Conservation (phyloP, 805 yeast species). For the Scheffersomyces spartinae region DNA sequence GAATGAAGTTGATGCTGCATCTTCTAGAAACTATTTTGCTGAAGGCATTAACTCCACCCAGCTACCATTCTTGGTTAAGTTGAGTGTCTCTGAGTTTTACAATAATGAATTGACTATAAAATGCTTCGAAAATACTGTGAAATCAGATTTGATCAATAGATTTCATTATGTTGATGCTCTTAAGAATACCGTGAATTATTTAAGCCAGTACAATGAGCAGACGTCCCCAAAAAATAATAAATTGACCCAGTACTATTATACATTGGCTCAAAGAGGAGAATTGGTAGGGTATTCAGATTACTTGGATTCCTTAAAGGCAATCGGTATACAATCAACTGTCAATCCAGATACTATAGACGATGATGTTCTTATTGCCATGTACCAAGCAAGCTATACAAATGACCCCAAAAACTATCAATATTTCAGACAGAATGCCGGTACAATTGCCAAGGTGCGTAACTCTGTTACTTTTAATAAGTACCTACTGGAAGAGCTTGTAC, state of each 20-base stretch:
- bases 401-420: conserved; percentile 27
- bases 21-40: conserved; percentile 13
- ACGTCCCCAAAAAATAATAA: conserved; percentile 8
- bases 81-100: conserved; percentile 20
- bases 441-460: conserved; percentile 15
- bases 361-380: conserved; percentile 22
- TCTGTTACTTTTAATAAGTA: conserved; percentile 11
- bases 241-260: conserved; percentile 17
- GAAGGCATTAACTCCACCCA: conserved; percentile 12
- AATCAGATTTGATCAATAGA: conserved; percentile 19
- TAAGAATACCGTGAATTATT: conserved; percentile 10
- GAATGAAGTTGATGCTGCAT: conserved; percentile 27
- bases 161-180: conserved; percentile 28
- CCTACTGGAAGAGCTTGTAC: conserved; percentile 21
- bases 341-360: conserved; percentile 14
- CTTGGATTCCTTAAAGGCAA: conserved; percentile 14
- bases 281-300: conserved; percentile 25
- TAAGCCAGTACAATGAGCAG: no score
- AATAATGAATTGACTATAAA: conserved; percentile 29
- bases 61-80: conserved; percentile 14
- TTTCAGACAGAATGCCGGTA: conserved; percentile 17
- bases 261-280: conserved; percentile 14
- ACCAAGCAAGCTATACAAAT: conserved; percentile 14
- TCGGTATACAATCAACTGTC: conserved; percentile 15
- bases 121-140: conserved; percentile 26